phyloP scores from a whole-genome alignment of 106 monocot genomes.

The Dendrobium officinale region DNA sequence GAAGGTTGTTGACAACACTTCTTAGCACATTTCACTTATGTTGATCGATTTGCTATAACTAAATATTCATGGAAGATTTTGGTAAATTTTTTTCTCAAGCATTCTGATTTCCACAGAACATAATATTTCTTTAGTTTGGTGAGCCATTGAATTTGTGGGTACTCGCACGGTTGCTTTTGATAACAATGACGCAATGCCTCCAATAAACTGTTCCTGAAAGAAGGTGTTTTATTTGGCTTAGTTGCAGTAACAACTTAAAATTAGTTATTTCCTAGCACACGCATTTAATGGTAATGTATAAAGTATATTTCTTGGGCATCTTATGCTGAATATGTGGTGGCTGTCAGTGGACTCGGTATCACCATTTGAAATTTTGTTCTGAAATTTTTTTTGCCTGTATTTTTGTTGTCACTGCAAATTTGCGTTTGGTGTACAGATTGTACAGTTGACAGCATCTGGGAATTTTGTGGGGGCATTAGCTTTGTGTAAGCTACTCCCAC shows the following conservation, averaged over 20 bases:
- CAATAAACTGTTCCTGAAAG: no score
- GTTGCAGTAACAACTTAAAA: neutral
- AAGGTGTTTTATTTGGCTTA: neutral
- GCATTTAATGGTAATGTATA: neutral
- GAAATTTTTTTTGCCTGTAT: neutral
- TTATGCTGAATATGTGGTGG: neutral
- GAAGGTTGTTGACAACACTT: no score
- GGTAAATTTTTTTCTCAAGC: no score
- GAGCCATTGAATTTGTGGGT: no score
- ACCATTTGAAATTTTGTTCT: neutral
- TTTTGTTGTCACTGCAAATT: neutral
- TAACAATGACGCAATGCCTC: no score
- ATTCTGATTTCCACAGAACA: no score
- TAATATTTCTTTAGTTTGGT: no score
- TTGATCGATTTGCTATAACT: no score
- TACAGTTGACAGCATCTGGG: slow-evolving; percentile 95
- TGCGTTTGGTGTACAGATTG: slow-evolving; percentile 58
- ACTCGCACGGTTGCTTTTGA: no score
- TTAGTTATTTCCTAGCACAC: neutral
- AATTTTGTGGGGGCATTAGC: slow-evolving; percentile 98
- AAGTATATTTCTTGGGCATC: neutral
- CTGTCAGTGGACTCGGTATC: neutral
- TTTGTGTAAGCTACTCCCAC: slow-evolving; percentile 93
- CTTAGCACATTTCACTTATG: no score
- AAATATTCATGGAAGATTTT: no score